phyloP scores from a whole-genome alignment of 78 protist species.

The Pigoraptor vietnamica region DNA sequence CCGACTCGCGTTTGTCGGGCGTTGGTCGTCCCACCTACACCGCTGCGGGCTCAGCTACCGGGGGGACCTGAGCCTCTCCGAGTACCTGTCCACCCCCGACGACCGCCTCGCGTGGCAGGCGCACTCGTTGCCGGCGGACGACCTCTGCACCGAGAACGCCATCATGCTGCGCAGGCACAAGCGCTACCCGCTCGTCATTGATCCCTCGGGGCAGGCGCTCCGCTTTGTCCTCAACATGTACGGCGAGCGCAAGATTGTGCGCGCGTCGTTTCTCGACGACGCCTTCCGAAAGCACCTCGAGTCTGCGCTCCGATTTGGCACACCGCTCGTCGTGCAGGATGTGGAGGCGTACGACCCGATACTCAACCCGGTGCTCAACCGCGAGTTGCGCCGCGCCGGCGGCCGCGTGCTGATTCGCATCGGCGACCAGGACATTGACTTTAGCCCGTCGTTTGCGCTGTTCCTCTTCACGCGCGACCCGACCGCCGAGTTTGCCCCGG shows the following conservation, averaged over 20 bases:
- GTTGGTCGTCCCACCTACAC: slow-evolving; percentile 49
- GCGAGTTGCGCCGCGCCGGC: slow-evolving; percentile 38
- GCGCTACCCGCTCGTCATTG: slow-evolving; percentile 80
- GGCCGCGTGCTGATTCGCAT: slow-evolving; percentile 59
- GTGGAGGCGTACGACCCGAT: slow-evolving; percentile 71
- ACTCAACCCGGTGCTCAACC: slow-evolving; percentile 57
- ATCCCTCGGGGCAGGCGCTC: slow-evolving; percentile 83
- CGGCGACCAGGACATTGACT: slow-evolving; percentile 66
- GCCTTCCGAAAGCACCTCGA: slow-evolving; percentile 44
- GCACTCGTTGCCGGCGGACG: slow-evolving; percentile 69
- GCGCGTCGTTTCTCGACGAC: slow-evolving; percentile 28
- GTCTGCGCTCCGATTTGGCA: slow-evolving; percentile 47
- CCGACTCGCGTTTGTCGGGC: slow-evolving; percentile 11
- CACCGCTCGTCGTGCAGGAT: slow-evolving; percentile 70
- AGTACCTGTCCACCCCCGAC: slow-evolving; percentile 54
- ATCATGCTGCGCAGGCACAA: slow-evolving; percentile 33
- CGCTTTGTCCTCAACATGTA: slow-evolving; percentile 61
- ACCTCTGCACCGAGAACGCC: slow-evolving; percentile 58
- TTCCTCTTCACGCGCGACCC: slow-evolving; percentile 72
- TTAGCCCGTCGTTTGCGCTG: slow-evolving; percentile 47
- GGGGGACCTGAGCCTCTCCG: not conserved
- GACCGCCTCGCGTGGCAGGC: slow-evolving; percentile 62
- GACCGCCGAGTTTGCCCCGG: slow-evolving; percentile 74
- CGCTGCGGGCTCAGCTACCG: not conserved
- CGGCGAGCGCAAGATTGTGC: slow-evolving; percentile 38